Evolutionary conservation across 129 eudicot species (phyloP).

Genomic region (Lactuca saligna): DNA sequence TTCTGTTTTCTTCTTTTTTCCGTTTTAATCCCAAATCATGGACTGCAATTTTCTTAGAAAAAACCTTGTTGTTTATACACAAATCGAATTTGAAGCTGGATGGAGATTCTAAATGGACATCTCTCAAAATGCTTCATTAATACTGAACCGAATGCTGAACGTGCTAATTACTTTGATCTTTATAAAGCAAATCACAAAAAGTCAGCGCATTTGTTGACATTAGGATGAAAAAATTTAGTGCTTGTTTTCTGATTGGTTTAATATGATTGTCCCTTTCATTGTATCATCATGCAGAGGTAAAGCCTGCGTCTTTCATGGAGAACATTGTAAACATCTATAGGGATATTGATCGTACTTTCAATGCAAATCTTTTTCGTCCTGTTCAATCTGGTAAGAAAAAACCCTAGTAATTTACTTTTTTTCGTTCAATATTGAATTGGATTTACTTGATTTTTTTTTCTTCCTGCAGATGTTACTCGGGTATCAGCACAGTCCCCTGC

Average conservation of each 20-base stretch:
- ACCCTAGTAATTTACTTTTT: neutral
- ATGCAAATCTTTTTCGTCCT: conserved; percentile 40
- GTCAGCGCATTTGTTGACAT: too few species aligned
- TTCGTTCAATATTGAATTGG: neutral
- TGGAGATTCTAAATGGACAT: too few species aligned
- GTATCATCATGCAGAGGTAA: conserved; percentile 47
- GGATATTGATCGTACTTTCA: conserved; percentile 59
- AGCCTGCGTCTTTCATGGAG: conserved; percentile 66
- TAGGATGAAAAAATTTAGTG: neutral
- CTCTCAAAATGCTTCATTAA: too few species aligned
- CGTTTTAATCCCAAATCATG: neutral
- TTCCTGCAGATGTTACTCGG: conserved; percentile 28
- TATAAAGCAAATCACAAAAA: too few species aligned
- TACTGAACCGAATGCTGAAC: too few species aligned
- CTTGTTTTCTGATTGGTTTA: neutral
- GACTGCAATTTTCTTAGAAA: too few species aligned
- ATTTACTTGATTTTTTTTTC: neutral
- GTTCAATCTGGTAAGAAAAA: conserved; percentile 42
- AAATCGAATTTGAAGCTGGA: too few species aligned
- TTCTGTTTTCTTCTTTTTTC: neutral
- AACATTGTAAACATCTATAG: conserved; percentile 56
- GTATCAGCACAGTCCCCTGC: conserved; percentile 5
- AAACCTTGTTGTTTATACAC: too few species aligned
- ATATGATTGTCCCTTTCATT: neutral
- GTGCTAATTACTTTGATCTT: too few species aligned